Percentiles rank a stretch among this genome's conserved stretches.
Evolutionary conservation across 2,329 filamentous ascomycete genomes (phyloP).

Genomic region (Fusarium pseudonygamai): DNA sequence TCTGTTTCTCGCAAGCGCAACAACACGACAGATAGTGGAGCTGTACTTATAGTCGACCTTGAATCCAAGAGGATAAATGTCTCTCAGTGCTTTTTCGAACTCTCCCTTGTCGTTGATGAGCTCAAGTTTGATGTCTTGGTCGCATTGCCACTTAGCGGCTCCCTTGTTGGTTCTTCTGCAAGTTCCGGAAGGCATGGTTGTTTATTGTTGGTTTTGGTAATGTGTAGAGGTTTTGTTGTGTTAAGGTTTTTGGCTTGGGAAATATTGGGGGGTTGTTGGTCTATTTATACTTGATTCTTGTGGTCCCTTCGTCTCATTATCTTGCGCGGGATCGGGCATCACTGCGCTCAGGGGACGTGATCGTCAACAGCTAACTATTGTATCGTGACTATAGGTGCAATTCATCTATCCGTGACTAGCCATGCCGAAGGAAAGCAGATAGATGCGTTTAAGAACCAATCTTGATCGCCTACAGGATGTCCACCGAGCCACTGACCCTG

Average conservation of each 20-base stretch:
- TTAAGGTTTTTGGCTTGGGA: not conserved
- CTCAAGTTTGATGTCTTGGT: not conserved
- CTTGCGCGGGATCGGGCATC: too few species aligned
- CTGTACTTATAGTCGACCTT: not conserved
- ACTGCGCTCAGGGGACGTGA: accelerated
- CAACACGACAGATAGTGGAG: not conserved
- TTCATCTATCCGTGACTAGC: accelerated
- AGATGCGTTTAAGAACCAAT: not conserved
- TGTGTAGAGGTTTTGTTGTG: not conserved
- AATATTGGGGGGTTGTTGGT: not conserved
- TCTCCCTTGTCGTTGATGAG: not conserved
- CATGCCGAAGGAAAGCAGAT: not conserved
- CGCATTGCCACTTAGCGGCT: not conserved
- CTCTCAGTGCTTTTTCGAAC: not conserved
- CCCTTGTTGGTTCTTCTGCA: not conserved
- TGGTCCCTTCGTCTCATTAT: accelerated
- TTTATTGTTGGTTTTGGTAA: too few species aligned
- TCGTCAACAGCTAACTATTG: too few species aligned
- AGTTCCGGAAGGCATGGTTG: not conserved
- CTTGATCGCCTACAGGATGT: not conserved
- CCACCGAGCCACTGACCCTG: accelerated
- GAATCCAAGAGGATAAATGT: not conserved
- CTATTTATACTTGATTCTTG: not conserved
- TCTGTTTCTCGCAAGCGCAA: not conserved
- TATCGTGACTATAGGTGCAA: not conserved